Conservation (phyloP, 2,329 filamentous ascomycete species). For the Epichloe bromicola region DNA sequence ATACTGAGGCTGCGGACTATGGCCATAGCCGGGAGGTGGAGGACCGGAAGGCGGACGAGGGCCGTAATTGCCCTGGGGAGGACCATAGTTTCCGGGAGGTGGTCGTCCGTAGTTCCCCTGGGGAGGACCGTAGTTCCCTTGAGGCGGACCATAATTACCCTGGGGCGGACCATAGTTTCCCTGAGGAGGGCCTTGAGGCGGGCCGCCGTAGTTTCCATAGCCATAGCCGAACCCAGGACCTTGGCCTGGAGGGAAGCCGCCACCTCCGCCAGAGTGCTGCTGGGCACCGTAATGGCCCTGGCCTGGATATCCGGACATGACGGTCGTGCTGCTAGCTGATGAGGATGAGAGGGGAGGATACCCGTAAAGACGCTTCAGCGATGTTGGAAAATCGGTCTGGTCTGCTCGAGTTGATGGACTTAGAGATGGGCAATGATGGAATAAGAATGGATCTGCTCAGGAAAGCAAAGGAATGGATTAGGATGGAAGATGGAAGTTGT, state of each 20-base stretch:
- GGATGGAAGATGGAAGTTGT: background rate
- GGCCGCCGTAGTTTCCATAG: slow-evolving; percentile 16
- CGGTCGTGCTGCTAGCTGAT: slow-evolving; percentile 7
- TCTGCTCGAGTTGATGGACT: too few species aligned
- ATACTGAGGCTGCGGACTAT: slow-evolving; percentile 3
- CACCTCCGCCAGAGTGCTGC: slow-evolving; percentile 18
- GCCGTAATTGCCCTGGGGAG: slow-evolving; percentile 8
- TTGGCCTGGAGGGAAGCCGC: slow-evolving; percentile 12
- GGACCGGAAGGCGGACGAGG: slow-evolving; percentile 11
- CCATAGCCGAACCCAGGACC: slow-evolving; percentile 17
- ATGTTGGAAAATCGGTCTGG: too few species aligned
- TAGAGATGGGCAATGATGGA: too few species aligned
- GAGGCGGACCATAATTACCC: slow-evolving; percentile 12
- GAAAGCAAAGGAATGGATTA: too few species aligned
- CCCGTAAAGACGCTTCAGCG: too few species aligned
- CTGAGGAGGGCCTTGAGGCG: slow-evolving; percentile 11
- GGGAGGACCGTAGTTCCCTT: slow-evolving; percentile 13
- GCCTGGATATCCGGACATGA: slow-evolving; percentile 29
- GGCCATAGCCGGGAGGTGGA: slow-evolving; percentile 3
- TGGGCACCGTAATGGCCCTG: slow-evolving; percentile 25
- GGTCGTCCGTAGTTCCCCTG: background rate
- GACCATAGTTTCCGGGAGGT: slow-evolving; percentile 6
- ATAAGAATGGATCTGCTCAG: too few species aligned
- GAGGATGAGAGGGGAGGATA: too few species aligned
- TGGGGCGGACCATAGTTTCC: slow-evolving; percentile 13